Conservation (phyloP, 2,329 filamentous ascomycete species). For the Epichloe amarillans region DNA sequence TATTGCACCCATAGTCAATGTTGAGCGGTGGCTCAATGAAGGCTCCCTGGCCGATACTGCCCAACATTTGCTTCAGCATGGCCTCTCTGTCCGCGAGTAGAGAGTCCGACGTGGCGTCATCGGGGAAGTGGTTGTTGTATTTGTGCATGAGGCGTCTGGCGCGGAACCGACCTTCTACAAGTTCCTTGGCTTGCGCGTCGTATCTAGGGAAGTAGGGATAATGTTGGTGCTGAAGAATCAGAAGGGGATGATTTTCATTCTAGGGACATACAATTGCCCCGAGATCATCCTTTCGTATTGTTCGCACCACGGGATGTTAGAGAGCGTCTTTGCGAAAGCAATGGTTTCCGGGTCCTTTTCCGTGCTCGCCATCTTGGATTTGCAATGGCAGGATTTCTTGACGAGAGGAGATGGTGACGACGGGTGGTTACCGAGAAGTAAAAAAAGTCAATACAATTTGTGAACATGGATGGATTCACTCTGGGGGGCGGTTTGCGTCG, state of each 20-base stretch:
- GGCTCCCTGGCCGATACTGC: constrained; percentile 34
- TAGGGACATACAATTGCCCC: constrained; percentile 37
- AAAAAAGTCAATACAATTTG: not conserved
- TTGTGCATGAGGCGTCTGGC: constrained; percentile 42
- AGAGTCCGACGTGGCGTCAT: constrained; percentile 28
- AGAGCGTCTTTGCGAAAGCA: constrained; percentile 31
- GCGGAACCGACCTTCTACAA: constrained; percentile 36
- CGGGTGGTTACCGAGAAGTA: not conserved
- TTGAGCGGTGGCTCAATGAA: constrained; percentile 49
- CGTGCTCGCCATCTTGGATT: constrained; percentile 13
- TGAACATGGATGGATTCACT: not conserved
- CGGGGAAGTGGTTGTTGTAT: constrained; percentile 44
- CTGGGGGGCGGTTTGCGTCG: not conserved
- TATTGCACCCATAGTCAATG: constrained; percentile 54
- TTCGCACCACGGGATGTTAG: constrained; percentile 42
- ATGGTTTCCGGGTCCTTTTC: constrained; percentile 29
- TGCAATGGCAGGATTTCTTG: not conserved
- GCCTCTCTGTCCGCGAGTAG: constrained; percentile 26
- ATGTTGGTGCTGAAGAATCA: not conserved
- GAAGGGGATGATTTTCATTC: not conserved
- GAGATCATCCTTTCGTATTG: constrained; percentile 54
- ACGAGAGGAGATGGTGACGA: not conserved
- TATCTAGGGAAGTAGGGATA: constrained; percentile 26
- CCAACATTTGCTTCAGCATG: constrained; percentile 36
- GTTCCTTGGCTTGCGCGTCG: constrained; percentile 32